Evolutionary conservation across 148 eudicot genomes (phyloP).

Genomic region (Fagopyrum esculentum): DNA sequence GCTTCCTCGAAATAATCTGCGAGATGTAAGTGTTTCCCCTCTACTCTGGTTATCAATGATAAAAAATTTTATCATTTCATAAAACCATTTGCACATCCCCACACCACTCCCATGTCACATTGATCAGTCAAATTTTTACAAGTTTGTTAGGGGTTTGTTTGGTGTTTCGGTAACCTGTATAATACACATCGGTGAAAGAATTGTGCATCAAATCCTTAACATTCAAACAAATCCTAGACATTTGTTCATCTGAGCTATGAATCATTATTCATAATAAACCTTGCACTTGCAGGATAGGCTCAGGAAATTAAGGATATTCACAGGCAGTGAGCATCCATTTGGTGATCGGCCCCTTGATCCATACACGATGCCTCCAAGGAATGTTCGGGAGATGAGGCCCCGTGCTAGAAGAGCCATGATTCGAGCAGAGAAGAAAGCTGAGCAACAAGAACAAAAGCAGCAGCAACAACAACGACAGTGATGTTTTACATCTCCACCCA

Average conservation of each 20-base stretch:
- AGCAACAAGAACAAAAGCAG: slow-evolving; percentile 41
- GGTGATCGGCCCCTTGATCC: slow-evolving; percentile 73
- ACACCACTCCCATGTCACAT: background rate
- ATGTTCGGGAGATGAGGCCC: slow-evolving; percentile 89
- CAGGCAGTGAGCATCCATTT: slow-evolving; percentile 82
- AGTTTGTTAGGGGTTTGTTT: background rate
- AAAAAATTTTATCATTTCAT: background rate
- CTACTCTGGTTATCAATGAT: background rate
- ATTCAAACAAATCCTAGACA: background rate
- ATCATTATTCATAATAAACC: background rate
- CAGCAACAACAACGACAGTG: background rate
- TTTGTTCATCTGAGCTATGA: background rate
- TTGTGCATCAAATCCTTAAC: too few species aligned
- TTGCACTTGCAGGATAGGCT: slow-evolving; percentile 77
- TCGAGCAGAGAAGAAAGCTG: slow-evolving; percentile 78
- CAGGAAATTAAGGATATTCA: slow-evolving; percentile 80
- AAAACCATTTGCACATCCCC: background rate
- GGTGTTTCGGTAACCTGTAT: too few species aligned
- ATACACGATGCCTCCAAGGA: slow-evolving; percentile 70
- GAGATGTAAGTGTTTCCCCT: slow-evolving; percentile 68
- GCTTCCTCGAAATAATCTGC: slow-evolving; percentile 92
- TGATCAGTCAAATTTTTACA: background rate
- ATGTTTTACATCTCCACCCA: background rate
- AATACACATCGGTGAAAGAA: too few species aligned
- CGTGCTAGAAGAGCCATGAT: slow-evolving; percentile 80